A percentile compares a stretch with the other conserved stretches of the same genome.
Evolutionary conservation across 345 rosid genomes (phyloP).

Genomic region (Aquilaria malaccensis): DNA sequence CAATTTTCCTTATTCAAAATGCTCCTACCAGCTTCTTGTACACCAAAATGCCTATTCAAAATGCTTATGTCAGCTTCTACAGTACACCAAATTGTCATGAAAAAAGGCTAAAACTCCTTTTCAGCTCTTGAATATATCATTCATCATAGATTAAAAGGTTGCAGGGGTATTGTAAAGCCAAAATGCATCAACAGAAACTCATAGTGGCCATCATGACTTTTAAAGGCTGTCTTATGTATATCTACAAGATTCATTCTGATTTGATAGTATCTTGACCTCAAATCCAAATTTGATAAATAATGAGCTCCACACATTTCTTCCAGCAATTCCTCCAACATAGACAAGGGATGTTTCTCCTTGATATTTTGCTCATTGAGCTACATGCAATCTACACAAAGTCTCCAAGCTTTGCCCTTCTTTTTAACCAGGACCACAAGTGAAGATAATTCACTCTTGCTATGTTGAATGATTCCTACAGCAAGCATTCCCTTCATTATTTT

Average conservation of each 20-base stretch:
- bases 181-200: background rate
- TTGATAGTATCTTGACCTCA: background rate
- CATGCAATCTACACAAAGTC: too few species aligned
- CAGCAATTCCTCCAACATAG: background rate
- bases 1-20: too few species aligned
- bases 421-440: too few species aligned
- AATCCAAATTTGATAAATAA: background rate
- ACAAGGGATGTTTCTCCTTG: constrained; percentile 6
- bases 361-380: background rate
- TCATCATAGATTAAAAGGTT: background rate
- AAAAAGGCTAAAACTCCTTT: too few species aligned
- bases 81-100: background rate
- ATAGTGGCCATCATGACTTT: background rate
- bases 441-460: too few species aligned
- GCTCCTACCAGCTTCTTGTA: too few species aligned
- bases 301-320: background rate
- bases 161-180: background rate
- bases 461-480: too few species aligned
- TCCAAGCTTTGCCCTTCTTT: too few species aligned
- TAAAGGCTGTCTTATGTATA: background rate
- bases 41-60: background rate
- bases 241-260: background rate
- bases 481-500: too few species aligned
- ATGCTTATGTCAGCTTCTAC: background rate
- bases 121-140: background rate